Evolutionary conservation across 208 protist genomes (phyloP).

Genomic region (Acanthamoeba lenticulata): DNA sequence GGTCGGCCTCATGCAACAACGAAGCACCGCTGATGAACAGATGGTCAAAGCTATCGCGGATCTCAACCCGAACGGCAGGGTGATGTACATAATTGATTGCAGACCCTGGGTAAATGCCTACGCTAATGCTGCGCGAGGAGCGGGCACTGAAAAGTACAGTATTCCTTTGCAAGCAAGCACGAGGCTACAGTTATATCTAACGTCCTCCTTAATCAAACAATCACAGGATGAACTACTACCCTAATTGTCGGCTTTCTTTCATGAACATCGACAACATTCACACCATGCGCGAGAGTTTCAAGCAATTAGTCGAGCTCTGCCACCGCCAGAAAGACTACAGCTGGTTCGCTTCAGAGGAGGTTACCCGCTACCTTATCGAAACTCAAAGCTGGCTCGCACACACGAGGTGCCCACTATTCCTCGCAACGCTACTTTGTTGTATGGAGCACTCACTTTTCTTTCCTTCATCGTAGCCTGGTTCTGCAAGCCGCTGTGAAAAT

Average conservation of each 20-base stretch:
- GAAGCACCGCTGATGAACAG: slow-evolving; percentile 68
- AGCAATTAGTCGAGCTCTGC: slow-evolving; percentile 73
- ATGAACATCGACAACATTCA: slow-evolving; percentile 89
- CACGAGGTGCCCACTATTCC: not conserved
- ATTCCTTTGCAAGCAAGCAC: slow-evolving; percentile 38
- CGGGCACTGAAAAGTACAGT: slow-evolving; percentile 78
- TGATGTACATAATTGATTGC: slow-evolving; percentile 89
- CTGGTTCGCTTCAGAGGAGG: slow-evolving; percentile 68
- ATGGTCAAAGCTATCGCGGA: slow-evolving; percentile 68
- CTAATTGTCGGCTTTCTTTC: slow-evolving; percentile 57
- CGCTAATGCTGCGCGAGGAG: slow-evolving; percentile 88
- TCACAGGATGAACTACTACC: slow-evolving; percentile 70
- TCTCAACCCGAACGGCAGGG: slow-evolving; percentile 45
- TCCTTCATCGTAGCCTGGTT: slow-evolving; percentile 19
- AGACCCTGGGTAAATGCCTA: slow-evolving; percentile 86
- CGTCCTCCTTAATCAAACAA: not conserved
- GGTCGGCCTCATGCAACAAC: slow-evolving; percentile 69
- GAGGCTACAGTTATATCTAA: too few species aligned
- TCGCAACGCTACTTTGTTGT: not conserved
- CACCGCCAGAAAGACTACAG: slow-evolving; percentile 53
- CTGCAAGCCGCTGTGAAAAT: slow-evolving; percentile 70
- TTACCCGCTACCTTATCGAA: slow-evolving; percentile 55
- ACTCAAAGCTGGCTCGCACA: slow-evolving; percentile 60
- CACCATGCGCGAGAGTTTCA: slow-evolving; percentile 82
- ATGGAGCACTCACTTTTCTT: not conserved